phyloP scores from a whole-genome alignment of 768 basidiomycete genomes.

The Rhodotorula kratochvilovae region DNA sequence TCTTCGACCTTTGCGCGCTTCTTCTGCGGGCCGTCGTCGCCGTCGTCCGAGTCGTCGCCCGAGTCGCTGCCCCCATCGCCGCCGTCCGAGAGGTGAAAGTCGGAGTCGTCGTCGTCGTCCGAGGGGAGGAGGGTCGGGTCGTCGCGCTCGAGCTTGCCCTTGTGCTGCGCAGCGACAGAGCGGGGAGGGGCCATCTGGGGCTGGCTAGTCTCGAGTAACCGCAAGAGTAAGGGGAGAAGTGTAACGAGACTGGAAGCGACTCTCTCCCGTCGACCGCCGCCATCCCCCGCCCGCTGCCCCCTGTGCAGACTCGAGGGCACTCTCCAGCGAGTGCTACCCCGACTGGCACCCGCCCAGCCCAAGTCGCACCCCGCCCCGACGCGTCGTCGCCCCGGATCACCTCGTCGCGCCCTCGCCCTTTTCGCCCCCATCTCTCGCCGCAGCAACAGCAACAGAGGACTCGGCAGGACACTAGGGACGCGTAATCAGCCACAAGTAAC shows the following conservation, averaged over 20 bases:
- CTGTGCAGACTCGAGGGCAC: too few relatives aligned
- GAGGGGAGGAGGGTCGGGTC: conserved; percentile 28
- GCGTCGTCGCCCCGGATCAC: too few relatives aligned
- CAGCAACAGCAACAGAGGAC: too few relatives aligned
- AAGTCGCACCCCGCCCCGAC: too few relatives aligned
- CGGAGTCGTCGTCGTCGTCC: conserved; percentile 35
- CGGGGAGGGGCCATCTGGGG: conserved; percentile 22
- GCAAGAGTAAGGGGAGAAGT: neutral
- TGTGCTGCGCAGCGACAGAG: neutral
- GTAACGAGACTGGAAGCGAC: too few relatives aligned
- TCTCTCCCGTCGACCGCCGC: too few relatives aligned
- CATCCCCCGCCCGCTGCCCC: too few relatives aligned
- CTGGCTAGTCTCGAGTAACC: neutral
- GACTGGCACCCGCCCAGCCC: too few relatives aligned
- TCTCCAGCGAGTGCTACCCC: too few relatives aligned
- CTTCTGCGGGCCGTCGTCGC: neutral
- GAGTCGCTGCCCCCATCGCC: conserved; percentile 1
- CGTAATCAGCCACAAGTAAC: neutral
- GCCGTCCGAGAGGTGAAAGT: conserved; percentile 14
- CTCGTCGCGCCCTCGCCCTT: too few relatives aligned
- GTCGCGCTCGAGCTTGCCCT: neutral
- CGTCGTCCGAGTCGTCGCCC: conserved; percentile 8
- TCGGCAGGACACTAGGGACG: too few relatives aligned
- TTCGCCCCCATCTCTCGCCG: too few relatives aligned
- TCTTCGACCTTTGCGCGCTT: conserved; percentile 8